Conservation (phyloP, 805 yeast genomes). For the Kazachstania bromeliacearum region DNA sequence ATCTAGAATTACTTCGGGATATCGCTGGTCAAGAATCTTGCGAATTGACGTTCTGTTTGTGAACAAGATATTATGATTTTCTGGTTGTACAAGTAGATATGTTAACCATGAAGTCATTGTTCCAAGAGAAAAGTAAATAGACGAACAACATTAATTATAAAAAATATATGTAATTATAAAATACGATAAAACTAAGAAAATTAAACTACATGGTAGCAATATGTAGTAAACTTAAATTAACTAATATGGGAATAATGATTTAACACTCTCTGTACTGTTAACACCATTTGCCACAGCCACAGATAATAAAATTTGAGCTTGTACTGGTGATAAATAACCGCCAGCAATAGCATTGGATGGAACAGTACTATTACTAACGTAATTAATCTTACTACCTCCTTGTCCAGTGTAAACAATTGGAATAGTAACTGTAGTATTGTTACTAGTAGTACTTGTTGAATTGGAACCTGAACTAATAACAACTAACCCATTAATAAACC, state of each 20-base stretch:
- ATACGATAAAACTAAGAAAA: background rate
- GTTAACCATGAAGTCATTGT: too few relatives aligned
- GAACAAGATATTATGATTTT: too few relatives aligned
- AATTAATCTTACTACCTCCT: slow-evolving; percentile 8
- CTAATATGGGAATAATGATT: slow-evolving; percentile 8
- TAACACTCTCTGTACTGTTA: slow-evolving; percentile 6
- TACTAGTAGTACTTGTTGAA: slow-evolving; percentile 5
- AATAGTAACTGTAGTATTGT: background rate
- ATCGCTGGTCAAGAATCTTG: too few relatives aligned
- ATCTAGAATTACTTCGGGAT: too few relatives aligned
- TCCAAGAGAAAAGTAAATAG: too few relatives aligned
- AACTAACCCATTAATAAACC: slow-evolving; percentile 19
- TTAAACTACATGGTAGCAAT: background rate
- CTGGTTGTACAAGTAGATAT: too few relatives aligned
- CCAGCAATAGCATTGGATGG: slow-evolving; percentile 23
- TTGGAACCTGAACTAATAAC: slow-evolving; percentile 15
- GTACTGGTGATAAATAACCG: slow-evolving; percentile 25
- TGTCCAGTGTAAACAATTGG: slow-evolving; percentile 5
- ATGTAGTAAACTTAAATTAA: background rate
- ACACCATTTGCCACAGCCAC: slow-evolving; percentile 25
- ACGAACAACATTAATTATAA: background rate
- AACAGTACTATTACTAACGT: slow-evolving; percentile 11
- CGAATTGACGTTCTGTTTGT: too few relatives aligned
- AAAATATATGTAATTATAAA: background rate
- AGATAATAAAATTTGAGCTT: slow-evolving; percentile 25